Conservation (phyloP, 768 basidiomycete genomes). For the Kwoniella bestiolae region DNA sequence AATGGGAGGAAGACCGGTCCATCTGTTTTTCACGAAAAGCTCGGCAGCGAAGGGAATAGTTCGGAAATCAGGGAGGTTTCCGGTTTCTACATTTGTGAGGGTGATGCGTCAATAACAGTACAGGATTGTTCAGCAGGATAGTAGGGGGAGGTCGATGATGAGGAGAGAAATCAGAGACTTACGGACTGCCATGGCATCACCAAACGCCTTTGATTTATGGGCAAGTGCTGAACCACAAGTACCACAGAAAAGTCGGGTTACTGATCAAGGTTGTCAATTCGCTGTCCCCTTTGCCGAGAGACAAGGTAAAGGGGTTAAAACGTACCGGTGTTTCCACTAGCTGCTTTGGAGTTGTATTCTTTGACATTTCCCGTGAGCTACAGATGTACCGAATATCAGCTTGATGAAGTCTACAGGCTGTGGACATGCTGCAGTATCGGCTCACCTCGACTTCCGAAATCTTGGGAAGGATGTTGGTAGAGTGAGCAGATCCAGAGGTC, state of each 20-base stretch:
- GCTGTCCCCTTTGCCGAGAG: too few relatives aligned
- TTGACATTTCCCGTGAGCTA: constrained; percentile 35
- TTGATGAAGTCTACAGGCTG: too few relatives aligned
- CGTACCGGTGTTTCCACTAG: constrained; percentile 47
- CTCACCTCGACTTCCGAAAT: constrained; percentile 33
- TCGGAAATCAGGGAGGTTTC: constrained; percentile 40
- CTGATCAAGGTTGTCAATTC: constrained; percentile 6
- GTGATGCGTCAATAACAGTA: background rate
- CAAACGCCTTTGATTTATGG: constrained; percentile 43
- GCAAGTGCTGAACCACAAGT: constrained; percentile 42
- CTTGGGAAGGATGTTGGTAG: constrained; percentile 38
- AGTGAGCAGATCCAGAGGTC: constrained; percentile 36
- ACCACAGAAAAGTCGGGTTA: constrained; percentile 41
- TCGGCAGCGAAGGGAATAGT: constrained; percentile 42
- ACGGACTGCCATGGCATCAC: constrained; percentile 43
- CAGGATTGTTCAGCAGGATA: background rate
- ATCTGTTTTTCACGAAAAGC: constrained; percentile 46
- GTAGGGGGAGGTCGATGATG: background rate
- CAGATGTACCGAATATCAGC: too few relatives aligned
- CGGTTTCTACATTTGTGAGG: constrained; percentile 48
- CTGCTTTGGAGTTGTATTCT: constrained; percentile 36
- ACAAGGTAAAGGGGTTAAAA: too few relatives aligned
- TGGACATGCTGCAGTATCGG: too few relatives aligned
- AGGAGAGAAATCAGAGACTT: constrained; percentile 6
- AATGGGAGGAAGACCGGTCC: constrained; percentile 33